Conservation (phyloP, 768 basidiomycete species). For the Psilocybe tampanensis region DNA sequence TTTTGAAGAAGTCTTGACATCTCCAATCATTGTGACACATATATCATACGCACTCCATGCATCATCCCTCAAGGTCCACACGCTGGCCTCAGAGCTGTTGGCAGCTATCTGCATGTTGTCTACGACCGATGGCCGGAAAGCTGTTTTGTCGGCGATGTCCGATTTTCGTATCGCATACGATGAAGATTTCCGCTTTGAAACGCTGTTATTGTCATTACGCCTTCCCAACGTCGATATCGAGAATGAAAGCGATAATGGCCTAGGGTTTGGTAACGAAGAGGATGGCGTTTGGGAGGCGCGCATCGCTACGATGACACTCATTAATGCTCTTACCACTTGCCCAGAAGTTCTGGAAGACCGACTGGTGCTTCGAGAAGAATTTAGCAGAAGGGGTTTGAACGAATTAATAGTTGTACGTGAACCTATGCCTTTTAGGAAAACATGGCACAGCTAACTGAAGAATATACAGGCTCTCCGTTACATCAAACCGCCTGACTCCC, state of each 20-base stretch:
- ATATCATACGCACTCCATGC: slow-evolving; percentile 72
- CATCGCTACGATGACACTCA: slow-evolving; percentile 70
- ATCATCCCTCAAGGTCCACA: slow-evolving; percentile 68
- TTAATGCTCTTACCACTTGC: slow-evolving; percentile 80
- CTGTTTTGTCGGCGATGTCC: slow-evolving; percentile 76
- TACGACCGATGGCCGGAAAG: slow-evolving; percentile 66
- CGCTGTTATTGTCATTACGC: slow-evolving; percentile 64
- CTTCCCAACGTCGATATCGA: slow-evolving; percentile 48
- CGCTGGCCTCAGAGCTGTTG: slow-evolving; percentile 74
- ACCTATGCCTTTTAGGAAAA: not conserved
- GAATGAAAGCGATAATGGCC: slow-evolving; percentile 29
- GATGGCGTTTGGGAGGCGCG: slow-evolving; percentile 84
- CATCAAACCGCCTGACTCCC: slow-evolving; percentile 65
- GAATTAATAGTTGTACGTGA: slow-evolving; percentile 79
- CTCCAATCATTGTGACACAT: slow-evolving; percentile 67
- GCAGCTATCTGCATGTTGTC: slow-evolving; percentile 84
- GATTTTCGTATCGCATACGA: slow-evolving; percentile 74
- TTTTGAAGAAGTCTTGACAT: slow-evolving; percentile 65
- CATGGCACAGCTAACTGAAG: not conserved
- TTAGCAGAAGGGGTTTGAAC: slow-evolving; percentile 79
- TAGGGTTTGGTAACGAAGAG: slow-evolving; percentile 52
- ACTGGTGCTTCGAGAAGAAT: slow-evolving; percentile 79
- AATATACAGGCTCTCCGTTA: slow-evolving; percentile 67
- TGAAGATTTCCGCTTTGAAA: slow-evolving; percentile 82
- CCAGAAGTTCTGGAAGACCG: slow-evolving; percentile 80